Evolutionary conservation across 148 eudicot genomes (phyloP).

Genomic region (Heliosperma pusillum): DNA sequence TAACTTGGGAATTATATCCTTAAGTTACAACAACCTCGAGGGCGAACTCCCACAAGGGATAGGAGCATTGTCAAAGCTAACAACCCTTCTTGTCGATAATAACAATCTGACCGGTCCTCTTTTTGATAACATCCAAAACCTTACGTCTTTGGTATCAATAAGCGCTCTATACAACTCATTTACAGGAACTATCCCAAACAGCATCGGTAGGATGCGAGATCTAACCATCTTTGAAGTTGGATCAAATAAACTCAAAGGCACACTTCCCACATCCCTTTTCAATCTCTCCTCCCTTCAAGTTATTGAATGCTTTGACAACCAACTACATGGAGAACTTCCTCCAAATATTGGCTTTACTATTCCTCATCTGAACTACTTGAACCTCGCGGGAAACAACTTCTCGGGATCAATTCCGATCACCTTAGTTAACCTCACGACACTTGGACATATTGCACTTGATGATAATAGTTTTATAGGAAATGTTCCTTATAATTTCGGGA

Average conservation of each 20-base stretch:
- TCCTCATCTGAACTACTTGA: constrained; percentile 16
- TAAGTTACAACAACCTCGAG: constrained; percentile 11
- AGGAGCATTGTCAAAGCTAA: constrained; percentile 18
- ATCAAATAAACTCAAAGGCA: no score
- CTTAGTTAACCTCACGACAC: constrained; percentile 23
- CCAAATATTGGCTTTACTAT: not conserved
- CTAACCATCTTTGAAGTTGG: no score
- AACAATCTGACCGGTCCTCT: constrained; percentile 4
- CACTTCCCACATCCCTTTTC: no score
- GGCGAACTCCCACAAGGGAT: constrained; percentile 34
- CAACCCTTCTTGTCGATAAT: not conserved
- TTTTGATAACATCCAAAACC: no score
- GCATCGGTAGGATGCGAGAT: no score
- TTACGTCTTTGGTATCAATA: not conserved
- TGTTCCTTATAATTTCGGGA: no score
- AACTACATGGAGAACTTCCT: constrained; percentile 20
- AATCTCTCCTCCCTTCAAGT: not conserved
- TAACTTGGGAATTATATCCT: constrained; percentile 7
- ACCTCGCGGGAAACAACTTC: constrained; percentile 5
- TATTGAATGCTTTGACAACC: constrained; percentile 10
- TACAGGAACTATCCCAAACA: not conserved
- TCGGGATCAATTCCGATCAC: constrained; percentile 28
- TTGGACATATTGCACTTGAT: no score
- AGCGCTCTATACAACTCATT: constrained; percentile 20
- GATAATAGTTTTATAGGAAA: no score